Base-by-base conservation (phyloP, 805 yeast species). In the Torulaspora indica region DNA sequence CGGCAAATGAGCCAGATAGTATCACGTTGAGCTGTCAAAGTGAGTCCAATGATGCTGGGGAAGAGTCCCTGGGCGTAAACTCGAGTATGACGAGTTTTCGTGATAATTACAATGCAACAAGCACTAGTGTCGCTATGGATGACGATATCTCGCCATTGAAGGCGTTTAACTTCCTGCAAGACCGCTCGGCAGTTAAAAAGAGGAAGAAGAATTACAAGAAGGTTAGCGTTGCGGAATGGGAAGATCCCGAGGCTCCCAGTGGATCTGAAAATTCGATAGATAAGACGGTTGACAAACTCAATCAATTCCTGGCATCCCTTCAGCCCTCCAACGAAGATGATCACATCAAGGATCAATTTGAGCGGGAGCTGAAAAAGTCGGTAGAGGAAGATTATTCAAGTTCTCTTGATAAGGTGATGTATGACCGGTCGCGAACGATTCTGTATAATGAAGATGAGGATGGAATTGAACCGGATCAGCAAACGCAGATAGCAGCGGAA, bases 141-240 rank as follows among this genome's bases (percentile, higher is more conserved):
- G 32, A 31, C 14, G 43, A 38, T 15, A 23, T 24, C 17, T 36
- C 36, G 13, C 33, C 49, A 15, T 24, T 52, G 8, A 50, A 48
- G 13, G 54, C 55, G 1, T 59, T 59, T 40, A 58, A 56, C 25
- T 49, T 61, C 35, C 30, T 61, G n/a, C 55, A 56, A 35, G 46
- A 47, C 15, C 35, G 42, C 15, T 43, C 47, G n/a, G 38, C 33
- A 10, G 42, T 29, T 2, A 54, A 45, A 30, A 53, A 54, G 32
- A 57, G 45, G 37, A 59, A 54, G 27, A 47, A 39, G 31, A 49
- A 45, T 13, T 36, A 42, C 18, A 40, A 41, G 49, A 42, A 22
- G 50, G 22, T 23, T 13, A 15, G 6, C 4, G 15, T 14, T 23
- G 35, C 23, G 18, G 37, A 23, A 12, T 25, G 20, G 1, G 17